Percentiles rank a stretch among this genome's conserved stretches.
Evolutionary conservation across 352 stramenopile species (phyloP).

Genomic region (Phytophthora pinifolia): DNA sequence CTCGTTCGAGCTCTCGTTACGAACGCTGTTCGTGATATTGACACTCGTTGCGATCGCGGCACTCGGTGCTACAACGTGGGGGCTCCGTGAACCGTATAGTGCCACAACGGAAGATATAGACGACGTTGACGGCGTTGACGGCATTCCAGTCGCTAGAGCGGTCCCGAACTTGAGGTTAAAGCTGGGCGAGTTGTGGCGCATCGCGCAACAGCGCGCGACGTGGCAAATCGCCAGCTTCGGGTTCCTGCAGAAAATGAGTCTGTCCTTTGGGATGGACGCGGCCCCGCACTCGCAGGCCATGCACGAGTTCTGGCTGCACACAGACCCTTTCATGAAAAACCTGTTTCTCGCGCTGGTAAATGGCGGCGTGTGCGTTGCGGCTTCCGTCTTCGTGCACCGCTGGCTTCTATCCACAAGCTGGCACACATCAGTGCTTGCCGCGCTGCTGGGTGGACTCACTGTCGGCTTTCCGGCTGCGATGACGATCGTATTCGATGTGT

Average conservation of each 20-base stretch:
- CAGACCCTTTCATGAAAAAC: slow-evolving; percentile 62
- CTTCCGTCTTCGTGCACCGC: slow-evolving; percentile 55
- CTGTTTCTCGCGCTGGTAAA: slow-evolving; percentile 59
- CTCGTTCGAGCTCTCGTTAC: slow-evolving; percentile 42
- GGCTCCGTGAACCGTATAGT: slow-evolving; percentile 31
- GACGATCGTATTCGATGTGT: slow-evolving; percentile 59
- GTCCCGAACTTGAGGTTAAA: slow-evolving; percentile 26
- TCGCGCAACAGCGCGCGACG: slow-evolving; percentile 62
- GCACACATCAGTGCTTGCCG: slow-evolving; percentile 50
- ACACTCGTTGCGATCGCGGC: slow-evolving; percentile 32
- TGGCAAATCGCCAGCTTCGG: slow-evolving; percentile 76
- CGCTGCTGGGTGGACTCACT: slow-evolving; percentile 42
- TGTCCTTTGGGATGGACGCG: slow-evolving; percentile 61
- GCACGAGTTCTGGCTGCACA: slow-evolving; percentile 60
- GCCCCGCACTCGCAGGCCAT: slow-evolving; percentile 50
- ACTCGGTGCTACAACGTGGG: slow-evolving; percentile 39
- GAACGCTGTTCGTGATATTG: slow-evolving; percentile 41
- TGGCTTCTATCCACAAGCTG: slow-evolving; percentile 64
- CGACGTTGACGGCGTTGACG: not conserved
- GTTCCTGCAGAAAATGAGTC: slow-evolving; percentile 58
- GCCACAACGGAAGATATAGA: not conserved
- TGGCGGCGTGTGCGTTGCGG: slow-evolving; percentile 47
- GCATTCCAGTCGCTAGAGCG: not conserved
- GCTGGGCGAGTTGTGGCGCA: slow-evolving; percentile 47
- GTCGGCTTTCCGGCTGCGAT: slow-evolving; percentile 42